Evolutionary conservation across 202 grass and related monocot species (phyloP).

Genomic region (Panicum virgatum): DNA sequence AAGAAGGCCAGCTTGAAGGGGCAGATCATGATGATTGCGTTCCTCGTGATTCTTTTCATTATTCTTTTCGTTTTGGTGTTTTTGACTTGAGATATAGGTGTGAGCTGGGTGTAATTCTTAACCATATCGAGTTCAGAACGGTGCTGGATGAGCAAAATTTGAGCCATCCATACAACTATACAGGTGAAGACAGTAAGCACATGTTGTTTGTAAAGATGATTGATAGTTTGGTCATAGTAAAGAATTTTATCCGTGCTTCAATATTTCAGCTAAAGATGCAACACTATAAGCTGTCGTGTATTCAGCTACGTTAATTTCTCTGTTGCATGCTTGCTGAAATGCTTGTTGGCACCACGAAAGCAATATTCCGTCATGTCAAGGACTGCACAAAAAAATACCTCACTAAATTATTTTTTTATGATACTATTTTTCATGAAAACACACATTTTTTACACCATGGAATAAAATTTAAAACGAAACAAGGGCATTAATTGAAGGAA

Average conservation of each 20-base stretch:
- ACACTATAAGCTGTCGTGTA: neutral
- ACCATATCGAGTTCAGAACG: neutral
- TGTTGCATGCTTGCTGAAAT: neutral
- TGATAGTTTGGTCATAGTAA: conserved; percentile 6
- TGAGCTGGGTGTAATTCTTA: neutral
- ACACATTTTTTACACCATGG: neutral
- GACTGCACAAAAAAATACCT: neutral
- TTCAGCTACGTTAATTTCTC: neutral
- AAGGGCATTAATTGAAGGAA: neutral
- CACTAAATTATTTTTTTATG: neutral
- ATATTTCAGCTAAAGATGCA: neutral
- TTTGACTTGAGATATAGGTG: conserved; percentile 53
- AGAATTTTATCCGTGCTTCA: neutral
- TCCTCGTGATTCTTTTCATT: conserved; percentile 84
- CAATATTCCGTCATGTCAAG: neutral
- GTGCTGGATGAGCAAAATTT: neutral
- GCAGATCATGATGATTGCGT: conserved; percentile 86
- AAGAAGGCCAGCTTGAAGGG: conserved; percentile 87
- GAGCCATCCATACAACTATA: conserved; percentile 6
- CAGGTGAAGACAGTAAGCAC: conserved; percentile 8
- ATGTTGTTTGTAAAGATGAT: conserved; percentile 26
- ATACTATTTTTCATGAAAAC: too few species aligned
- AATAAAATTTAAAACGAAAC: neutral
- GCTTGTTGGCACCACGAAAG: neutral
- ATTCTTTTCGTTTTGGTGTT: conserved; percentile 95